Base-by-base conservation (phyloP, 768 basidiomycete genomes). In the Pleurotus sapidus region DNA sequence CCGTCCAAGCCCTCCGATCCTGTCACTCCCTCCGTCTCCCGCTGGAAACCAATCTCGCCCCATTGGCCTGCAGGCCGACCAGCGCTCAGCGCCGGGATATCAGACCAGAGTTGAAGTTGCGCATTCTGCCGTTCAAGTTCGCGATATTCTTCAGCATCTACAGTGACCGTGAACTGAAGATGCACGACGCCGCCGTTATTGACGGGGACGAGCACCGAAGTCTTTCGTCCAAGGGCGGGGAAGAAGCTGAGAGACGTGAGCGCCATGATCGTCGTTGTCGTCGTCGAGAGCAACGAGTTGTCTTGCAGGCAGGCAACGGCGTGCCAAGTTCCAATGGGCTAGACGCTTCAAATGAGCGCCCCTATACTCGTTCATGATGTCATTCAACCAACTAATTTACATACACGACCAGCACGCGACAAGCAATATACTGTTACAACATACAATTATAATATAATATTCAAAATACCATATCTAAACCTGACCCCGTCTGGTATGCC, bases 81-180 rank as follows among this genome's bases (percentile, higher is more conserved):
- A 46, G 42, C 61, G 12, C 62, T 59, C 45, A 61, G 62, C 9
- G 57, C 46, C 18, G 66, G 67, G 38, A 78, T 61, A 54, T 80
- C 67, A 5, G 78, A 75, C 78, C 77, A 82, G 5, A 80, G 64
- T 58, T 80, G 78, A 2, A 80, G 58, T 47, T 64, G 69, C 8
- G 64, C 70, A n/a, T 66, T 68, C 23, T 71, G 64, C 5, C 59
- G 59, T 34, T 64, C 60, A 27, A 77, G 61, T 25, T 68, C 59
- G 9, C 68, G 60, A 59, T 75, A 74, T 0, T 61, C 70, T 27
- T 59, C 48, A 27, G 56, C 49, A 38, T 47, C 62, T 11, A 79
- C 55, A 23, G 63, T 61, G 5, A 77, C 79, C 12, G 68, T 69
- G 57, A 81, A 79, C 46, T 67, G 71, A 15, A 78, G 56, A 30